These are phyloP conservation scores for Floccularia luteovirens DNA, from an alignment of 768 basidiomycete species.

Conservation along the genomic window DNA sequence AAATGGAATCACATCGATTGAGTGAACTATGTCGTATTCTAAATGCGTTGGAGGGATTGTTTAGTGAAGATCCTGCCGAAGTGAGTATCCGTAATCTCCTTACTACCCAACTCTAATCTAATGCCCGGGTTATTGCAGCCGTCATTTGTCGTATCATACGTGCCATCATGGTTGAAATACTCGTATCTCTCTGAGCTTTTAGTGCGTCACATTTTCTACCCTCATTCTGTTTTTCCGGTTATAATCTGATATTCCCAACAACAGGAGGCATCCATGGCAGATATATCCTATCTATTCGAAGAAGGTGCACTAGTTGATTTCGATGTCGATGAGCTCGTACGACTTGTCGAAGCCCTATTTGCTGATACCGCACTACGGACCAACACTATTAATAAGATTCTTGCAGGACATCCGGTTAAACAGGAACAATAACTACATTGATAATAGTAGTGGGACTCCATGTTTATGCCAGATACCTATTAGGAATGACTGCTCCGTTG, in stretches of 20 bases:
- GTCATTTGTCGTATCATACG: conserved; percentile 74
- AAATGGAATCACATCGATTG: conserved; percentile 75
- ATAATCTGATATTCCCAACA: conserved; percentile 6
- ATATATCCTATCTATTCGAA: conserved; percentile 88
- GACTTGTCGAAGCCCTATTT: conserved; percentile 81
- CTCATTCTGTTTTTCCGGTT: not conserved
- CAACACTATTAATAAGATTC: conserved; percentile 71
- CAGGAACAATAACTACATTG: not conserved
- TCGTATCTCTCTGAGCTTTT: conserved; percentile 89
- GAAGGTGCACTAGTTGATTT: conserved; percentile 90
- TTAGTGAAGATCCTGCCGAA: conserved; percentile 57
- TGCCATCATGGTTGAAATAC: conserved; percentile 93
- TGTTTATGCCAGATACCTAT: too few relatives aligned
- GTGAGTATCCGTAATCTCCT: conserved; percentile 22
- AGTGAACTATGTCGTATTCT: conserved; percentile 79
- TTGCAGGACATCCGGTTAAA: conserved; percentile 45
- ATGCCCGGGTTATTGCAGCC: conserved; percentile 29
- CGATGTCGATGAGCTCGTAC: conserved; percentile 72
- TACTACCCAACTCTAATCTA: conserved; percentile 1
- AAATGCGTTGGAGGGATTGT: conserved; percentile 73
- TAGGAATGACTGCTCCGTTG: too few relatives aligned
- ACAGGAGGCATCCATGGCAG: conserved; percentile 87
- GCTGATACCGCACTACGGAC: conserved; percentile 80
- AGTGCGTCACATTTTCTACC: conserved; percentile 38
- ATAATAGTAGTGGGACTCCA: too few relatives aligned